phyloP scores from a whole-genome alignment of 768 basidiomycete species.

The Pleurotus giganteus region DNA sequence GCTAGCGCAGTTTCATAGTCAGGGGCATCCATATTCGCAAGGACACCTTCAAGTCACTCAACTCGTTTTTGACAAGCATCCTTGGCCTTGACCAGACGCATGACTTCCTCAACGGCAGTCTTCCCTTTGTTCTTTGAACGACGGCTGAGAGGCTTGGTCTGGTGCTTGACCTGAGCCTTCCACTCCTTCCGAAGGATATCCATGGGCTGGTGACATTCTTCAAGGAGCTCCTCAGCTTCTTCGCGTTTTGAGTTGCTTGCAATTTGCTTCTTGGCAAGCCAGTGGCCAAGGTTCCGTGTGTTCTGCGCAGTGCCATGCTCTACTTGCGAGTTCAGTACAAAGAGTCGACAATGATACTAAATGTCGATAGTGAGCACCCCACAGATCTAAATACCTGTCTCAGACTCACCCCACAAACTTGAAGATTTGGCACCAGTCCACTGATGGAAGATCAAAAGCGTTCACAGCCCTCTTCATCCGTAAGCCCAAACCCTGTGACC shows the following conservation, averaged over 20 bases:
- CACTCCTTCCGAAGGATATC: constrained; percentile 1
- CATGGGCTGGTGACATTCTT: neutral
- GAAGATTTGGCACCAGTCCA: constrained; percentile 23
- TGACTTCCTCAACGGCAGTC: constrained; percentile 6
- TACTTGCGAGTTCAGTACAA: constrained; percentile 23
- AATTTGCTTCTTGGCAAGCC: constrained; percentile 11
- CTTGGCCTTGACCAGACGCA: neutral
- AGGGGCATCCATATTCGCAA: neutral
- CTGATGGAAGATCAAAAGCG: constrained; percentile 29
- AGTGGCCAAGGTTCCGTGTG: constrained; percentile 13
- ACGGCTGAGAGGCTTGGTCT: constrained; percentile 4
- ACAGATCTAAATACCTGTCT: neutral
- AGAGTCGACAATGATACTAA: constrained; percentile 26
- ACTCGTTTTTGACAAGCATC: neutral
- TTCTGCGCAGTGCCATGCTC: constrained; percentile 14
- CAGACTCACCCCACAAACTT: constrained; percentile 26
- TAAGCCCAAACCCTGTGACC: constrained; percentile 25
- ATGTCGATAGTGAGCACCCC: neutral
- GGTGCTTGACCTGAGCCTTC: constrained; percentile 3
- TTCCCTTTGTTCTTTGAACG: constrained; percentile 5
- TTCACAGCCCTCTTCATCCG: constrained; percentile 30
- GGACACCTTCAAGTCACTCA: neutral
- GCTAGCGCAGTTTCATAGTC: neutral
- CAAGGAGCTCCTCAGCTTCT: neutral
- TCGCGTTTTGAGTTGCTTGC: neutral